phyloP scores from a whole-genome alignment of 805 yeast genomes.

The Candida caryicola region DNA sequence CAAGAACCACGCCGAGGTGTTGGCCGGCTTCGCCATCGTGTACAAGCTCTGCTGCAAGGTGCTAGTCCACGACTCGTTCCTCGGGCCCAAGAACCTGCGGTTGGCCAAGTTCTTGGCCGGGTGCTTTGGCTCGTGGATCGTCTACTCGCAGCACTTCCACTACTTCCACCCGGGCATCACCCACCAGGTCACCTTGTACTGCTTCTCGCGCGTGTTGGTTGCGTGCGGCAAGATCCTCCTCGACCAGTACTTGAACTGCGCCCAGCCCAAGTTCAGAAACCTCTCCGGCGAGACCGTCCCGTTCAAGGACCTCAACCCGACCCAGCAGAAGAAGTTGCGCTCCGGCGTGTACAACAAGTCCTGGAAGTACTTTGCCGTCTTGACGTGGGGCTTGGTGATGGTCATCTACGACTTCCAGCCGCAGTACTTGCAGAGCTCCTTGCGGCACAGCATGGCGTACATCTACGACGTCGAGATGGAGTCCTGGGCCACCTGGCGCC shows the following conservation, averaged over 20 bases:
- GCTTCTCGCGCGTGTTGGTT: conserved; percentile 63
- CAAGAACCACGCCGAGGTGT: conserved; percentile 50
- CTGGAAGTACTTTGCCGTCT: conserved; percentile 62
- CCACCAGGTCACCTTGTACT: conserved; percentile 73
- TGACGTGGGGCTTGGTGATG: conserved; percentile 76
- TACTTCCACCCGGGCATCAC: conserved; percentile 50
- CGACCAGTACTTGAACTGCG: conserved; percentile 35
- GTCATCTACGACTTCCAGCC: conserved; percentile 63
- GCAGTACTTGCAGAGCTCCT: conserved; percentile 56
- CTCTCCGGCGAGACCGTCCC: conserved; percentile 16
- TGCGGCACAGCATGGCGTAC: conserved; percentile 68
- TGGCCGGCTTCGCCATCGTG: conserved; percentile 54
- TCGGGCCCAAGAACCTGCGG: conserved; percentile 29
- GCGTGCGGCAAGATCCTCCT: conserved; percentile 56
- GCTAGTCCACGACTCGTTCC: conserved; percentile 28
- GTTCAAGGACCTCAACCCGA: conserved; percentile 26
- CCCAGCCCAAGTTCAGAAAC: conserved; percentile 30
- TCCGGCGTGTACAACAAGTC: conserved; percentile 15
- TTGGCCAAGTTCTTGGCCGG: conserved; percentile 39
- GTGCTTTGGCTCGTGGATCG: conserved; percentile 40
- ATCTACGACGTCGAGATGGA: conserved; percentile 60
- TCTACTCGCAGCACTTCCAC: conserved; percentile 43
- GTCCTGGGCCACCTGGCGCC: conserved; percentile 47
- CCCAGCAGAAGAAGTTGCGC: conserved; percentile 34
- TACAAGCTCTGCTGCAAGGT: conserved; percentile 42